Percentiles rank a stretch among this genome's conserved stretches.
Evolutionary conservation across 2,329 filamentous ascomycete species (phyloP).

Genomic region (Aureobasidium musti): DNA sequence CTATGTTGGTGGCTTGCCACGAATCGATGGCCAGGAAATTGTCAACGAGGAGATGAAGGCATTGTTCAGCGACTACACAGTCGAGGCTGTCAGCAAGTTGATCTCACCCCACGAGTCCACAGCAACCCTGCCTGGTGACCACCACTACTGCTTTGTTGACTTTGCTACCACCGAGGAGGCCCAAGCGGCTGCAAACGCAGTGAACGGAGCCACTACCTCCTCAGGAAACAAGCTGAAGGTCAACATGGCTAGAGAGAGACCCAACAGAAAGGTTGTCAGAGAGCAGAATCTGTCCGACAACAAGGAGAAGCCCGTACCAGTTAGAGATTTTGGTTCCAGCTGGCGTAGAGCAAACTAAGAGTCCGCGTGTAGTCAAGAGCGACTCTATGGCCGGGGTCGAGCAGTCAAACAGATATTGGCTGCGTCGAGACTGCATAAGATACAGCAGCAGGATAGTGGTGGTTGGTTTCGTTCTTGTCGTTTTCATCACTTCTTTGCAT

Average conservation of each 20-base stretch:
- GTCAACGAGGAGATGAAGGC: slow-evolving; percentile 48
- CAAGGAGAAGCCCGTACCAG: slow-evolving; percentile 20
- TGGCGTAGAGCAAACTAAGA: slow-evolving; percentile 29
- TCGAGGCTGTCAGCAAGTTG: slow-evolving; percentile 54
- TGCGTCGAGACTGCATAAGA: neutral
- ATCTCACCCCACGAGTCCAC: slow-evolving; percentile 34
- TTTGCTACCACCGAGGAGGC: slow-evolving; percentile 36
- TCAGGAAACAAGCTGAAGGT: slow-evolving; percentile 34
- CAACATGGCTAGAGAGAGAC: slow-evolving; percentile 31
- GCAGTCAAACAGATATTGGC: neutral
- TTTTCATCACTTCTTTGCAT: slow-evolving; percentile 17
- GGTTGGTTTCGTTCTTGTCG: neutral
- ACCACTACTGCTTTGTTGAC: slow-evolving; percentile 41
- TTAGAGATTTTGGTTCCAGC: slow-evolving; percentile 29
- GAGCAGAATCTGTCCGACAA: slow-evolving; percentile 8
- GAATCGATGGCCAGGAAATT: slow-evolving; percentile 46
- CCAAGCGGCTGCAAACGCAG: slow-evolving; percentile 32
- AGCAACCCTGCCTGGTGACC: slow-evolving; percentile 28
- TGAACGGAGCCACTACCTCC: slow-evolving; percentile 36
- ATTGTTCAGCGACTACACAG: slow-evolving; percentile 50
- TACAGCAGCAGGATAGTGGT: neutral
- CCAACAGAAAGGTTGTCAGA: slow-evolving; percentile 23
- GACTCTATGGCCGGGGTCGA: neutral
- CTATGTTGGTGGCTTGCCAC: slow-evolving; percentile 52
- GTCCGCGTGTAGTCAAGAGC: neutral